Conservation (phyloP, 1,284 basidiomycete species). For the Polyporus tsugae region DNA sequence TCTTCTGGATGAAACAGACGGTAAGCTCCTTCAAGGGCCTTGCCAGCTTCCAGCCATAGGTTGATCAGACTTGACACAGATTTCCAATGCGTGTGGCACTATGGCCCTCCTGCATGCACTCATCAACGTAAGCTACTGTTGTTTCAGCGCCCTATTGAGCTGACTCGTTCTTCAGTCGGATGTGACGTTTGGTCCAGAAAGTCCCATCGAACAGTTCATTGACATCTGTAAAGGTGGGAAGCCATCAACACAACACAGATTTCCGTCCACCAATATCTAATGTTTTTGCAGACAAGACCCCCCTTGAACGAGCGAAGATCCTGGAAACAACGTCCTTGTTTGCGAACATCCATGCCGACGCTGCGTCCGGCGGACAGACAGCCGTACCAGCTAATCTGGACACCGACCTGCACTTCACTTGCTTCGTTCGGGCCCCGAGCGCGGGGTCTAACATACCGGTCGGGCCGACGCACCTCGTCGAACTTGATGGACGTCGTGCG, state of each 20-base stretch:
- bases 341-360: slow-evolving; percentile 74
- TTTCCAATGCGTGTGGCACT: slow-evolving; percentile 89
- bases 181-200: slow-evolving; percentile 60
- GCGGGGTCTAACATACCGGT: slow-evolving; percentile 34
- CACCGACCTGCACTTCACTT: slow-evolving; percentile 86
- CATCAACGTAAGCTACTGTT: slow-evolving; percentile 63
- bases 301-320: slow-evolving; percentile 75
- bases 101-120: slow-evolving; percentile 88
- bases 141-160: not conserved
- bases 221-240: slow-evolving; percentile 64
- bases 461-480: slow-evolving; percentile 62
- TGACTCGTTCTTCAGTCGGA: slow-evolving; percentile 53
- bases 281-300: slow-evolving; percentile 61
- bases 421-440: slow-evolving; percentile 77
- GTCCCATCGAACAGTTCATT: slow-evolving; percentile 71
- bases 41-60: not conserved
- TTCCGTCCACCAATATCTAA: not conserved
- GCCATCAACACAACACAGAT: not conserved
- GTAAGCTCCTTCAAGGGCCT: slow-evolving; percentile 47
- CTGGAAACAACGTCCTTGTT: slow-evolving; percentile 83
- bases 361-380: slow-evolving; percentile 76
- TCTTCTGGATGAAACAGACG: slow-evolving; percentile 83
- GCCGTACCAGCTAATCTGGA: slow-evolving; percentile 59
- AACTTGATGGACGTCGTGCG: slow-evolving; percentile 80
- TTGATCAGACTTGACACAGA: slow-evolving; percentile 52